Base-by-base conservation (phyloP, 1,284 basidiomycete genomes). In the Microbotryomycetes sp. region DNA sequence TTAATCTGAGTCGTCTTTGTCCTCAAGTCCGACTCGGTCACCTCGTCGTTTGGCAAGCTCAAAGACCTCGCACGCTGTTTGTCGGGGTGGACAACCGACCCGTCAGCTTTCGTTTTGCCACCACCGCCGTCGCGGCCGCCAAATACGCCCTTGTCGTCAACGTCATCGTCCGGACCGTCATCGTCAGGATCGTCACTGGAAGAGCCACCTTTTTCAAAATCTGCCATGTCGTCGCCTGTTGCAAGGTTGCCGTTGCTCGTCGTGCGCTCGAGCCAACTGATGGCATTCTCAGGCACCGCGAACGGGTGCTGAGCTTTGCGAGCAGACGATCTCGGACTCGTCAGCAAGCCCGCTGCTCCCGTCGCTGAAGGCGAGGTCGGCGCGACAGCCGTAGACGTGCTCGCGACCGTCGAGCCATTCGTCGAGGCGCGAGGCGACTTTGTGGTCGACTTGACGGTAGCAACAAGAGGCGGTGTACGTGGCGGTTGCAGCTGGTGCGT, bases 281-380 rank as follows among this genome's bases (percentile, higher is more conserved):
- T 62, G 6, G 66, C 66, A 49, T 67, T 67, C 48, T 65, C 57
- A 21, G 66, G 66, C 2, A 67, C 66, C 11, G 66, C 59, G 59
- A 67, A 67, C 27, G 65, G 65, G 45, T 67, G 65, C n/a, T 61
- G 59, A 11, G 2, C 9, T 23, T 52, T 27, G 5, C 28, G 31
- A 18, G 49, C 18, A 26, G 56, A 28, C 21, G 35, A 41, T 41
- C 35, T 41, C 18, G 35, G 35, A 41, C 35, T 41, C 35, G 35
- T 41, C n/a, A n/a, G n/a, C n/a, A n/a, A n/a, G n/a, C n/a, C n/a
- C n/a, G n/a, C n/a, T n/a, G n/a, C n/a, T n/a, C n/a, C n/a, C 18
- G 35, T 41, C 35, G 18, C 18, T 18, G 35, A 41, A 41, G 35
- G 35, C 18, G 35, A 41, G 9, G 11, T 18, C 9, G 35, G 11